Evolutionary conservation across 2,329 filamentous ascomycete species (phyloP), one percentile per base, ranked within the genome.

Genomic region (Penicillium corylophilum): DNA sequence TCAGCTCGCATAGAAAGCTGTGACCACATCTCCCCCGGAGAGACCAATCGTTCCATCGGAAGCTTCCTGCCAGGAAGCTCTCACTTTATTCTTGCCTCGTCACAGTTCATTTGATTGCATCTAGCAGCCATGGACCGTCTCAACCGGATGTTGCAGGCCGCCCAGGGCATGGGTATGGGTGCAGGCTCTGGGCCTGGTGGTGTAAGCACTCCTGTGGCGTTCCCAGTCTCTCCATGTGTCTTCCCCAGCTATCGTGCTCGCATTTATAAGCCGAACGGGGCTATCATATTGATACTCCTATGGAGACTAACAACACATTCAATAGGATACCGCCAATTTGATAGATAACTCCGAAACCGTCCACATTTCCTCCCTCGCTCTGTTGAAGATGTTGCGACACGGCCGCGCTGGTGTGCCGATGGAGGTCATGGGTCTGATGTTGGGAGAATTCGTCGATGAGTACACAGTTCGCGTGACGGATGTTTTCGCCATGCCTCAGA

Each of bases 381-480:
- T 99, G 47, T 82, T 99, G 65, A 99, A 99, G 83, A 99, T 99
- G 94, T 82, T 99, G 74, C 87, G 94, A 72, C 94, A 99, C 76
- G 94, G 94, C 60, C 88, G 94, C 62, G 94, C 94, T 36, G 94
- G 94, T 79, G 94, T 99, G 61, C 94, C 94, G 18, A 99, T 99
- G 94, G 94, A 99, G 81, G 94, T 99, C 72, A 99, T 99, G 94
- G 94, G 94, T 57, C 80, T 99, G 71, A 99, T 99, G 94, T 77
- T 97, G 67, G 94, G 94, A 72, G 94, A 97, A 74, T 97, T 99
- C 65, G 93, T 99, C 54, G 94, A 99, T 70, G 94, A 97, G 77
- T 99, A 96, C 77, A 99, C 94, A 53, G 94, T 99, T 57, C 88
- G 93, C 62, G 94, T 99, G 13, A 93, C 97, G 62, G 94, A 99